Percentiles rank a stretch among this genome's conserved stretches.
Conservation (phyloP, 2,329 filamentous ascomycete genomes). For the Colletotrichum sojae region DNA sequence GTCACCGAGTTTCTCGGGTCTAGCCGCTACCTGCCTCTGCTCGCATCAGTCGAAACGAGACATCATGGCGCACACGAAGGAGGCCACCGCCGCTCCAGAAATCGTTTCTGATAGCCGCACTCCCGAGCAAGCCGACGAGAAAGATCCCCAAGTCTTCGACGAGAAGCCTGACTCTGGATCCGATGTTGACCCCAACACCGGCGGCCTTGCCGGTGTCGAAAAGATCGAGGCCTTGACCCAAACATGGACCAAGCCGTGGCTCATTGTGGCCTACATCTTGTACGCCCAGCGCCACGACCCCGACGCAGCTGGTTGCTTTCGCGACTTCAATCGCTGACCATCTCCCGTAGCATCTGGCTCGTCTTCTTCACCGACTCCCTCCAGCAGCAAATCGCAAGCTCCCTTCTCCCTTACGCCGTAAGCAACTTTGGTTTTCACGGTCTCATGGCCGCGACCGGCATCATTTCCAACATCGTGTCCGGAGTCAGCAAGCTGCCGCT, state of each 20-base stretch:
- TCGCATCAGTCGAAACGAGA: background rate
- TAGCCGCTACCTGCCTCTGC: background rate
- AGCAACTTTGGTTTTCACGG: conserved; percentile 60
- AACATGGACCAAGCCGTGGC: conserved; percentile 54
- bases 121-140: background rate
- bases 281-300: too few species aligned
- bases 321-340: background rate
- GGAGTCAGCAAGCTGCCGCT: conserved; percentile 49
- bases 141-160: conserved; percentile 13
- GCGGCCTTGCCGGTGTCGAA: conserved; percentile 50
- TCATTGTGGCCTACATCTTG: conserved; percentile 57
- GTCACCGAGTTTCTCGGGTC: too few species aligned
- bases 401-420: conserved; percentile 51
- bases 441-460: conserved; percentile 60
- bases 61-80: conserved; percentile 1
- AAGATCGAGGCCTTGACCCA: conserved; percentile 56
- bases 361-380: conserved; percentile 60
- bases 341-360: conserved; percentile 54
- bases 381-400: conserved; percentile 53
- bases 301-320: background rate
- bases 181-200: conserved; percentile 26
- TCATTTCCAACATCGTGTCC: conserved; percentile 56
- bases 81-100: conserved; percentile 3
- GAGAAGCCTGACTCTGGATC: conserved; percentile 15
- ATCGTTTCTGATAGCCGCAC: conserved; percentile 5